Evolutionary conservation across 345 rosid genomes (phyloP).

Genomic region (Pistacia vera): DNA sequence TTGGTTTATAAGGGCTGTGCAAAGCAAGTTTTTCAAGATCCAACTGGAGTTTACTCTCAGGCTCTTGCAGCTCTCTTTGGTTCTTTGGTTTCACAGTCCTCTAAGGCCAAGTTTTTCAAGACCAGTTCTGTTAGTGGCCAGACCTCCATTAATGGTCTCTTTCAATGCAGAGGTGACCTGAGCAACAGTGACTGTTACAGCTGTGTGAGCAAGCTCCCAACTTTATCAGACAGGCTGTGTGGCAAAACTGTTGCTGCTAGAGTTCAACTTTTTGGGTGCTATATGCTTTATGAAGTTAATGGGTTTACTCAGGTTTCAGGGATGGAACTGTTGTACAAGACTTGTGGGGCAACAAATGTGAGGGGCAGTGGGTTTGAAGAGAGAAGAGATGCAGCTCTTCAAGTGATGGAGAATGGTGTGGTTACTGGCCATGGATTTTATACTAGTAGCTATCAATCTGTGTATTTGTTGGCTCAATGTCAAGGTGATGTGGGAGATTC

Average conservation of each 20-base stretch:
- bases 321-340: constrained; percentile 84
- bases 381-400: constrained; percentile 81
- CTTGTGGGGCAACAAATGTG: constrained; percentile 63
- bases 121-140: constrained; percentile 80
- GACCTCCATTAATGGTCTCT: constrained; percentile 77
- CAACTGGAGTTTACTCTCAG: constrained; percentile 79
- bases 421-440: constrained; percentile 74
- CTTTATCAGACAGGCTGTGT: constrained; percentile 70
- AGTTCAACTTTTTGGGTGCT: constrained; percentile 88
- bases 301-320: constrained; percentile 90
- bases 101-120: constrained; percentile 79
- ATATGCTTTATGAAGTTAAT: constrained; percentile 77
- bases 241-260: constrained; percentile 78
- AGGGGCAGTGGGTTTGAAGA: constrained; percentile 85
- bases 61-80: constrained; percentile 87
- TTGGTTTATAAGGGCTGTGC: constrained; percentile 94
- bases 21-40: constrained; percentile 75
- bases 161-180: constrained; percentile 96
- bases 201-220: constrained; percentile 90
- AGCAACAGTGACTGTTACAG: constrained; percentile 72
- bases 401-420: constrained; percentile 69
- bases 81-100: constrained; percentile 77
- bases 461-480: constrained; percentile 86
- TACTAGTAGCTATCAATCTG: constrained; percentile 61
- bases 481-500: constrained; percentile 95